Evolutionary conservation across 306 rosid genomes (phyloP).

Genomic region (Notholithocarpus densiflorus): DNA sequence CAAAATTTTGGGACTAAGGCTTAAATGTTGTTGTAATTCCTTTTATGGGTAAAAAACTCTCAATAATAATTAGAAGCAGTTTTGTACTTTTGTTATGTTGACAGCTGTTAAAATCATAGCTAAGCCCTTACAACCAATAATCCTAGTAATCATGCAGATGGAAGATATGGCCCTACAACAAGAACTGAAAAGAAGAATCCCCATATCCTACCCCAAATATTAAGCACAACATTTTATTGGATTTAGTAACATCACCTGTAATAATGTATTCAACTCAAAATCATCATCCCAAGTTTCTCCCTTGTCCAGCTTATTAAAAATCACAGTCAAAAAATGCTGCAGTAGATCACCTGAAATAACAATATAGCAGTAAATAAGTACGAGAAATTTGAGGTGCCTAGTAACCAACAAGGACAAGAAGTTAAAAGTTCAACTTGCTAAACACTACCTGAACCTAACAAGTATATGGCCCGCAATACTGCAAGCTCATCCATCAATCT

Average conservation of each 20-base stretch:
- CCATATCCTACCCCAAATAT: background rate
- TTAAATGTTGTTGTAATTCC: too few species aligned
- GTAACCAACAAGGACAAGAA: slow-evolving; percentile 9
- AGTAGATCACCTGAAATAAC: slow-evolving; percentile 79
- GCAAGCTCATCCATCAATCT: slow-evolving; percentile 96
- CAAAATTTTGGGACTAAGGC: too few species aligned
- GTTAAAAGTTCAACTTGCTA: slow-evolving; percentile 14
- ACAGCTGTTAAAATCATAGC: background rate
- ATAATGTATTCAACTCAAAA: slow-evolving; percentile 82
- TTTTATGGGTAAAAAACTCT: too few species aligned
- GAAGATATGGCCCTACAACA: background rate
- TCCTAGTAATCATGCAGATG: background rate
- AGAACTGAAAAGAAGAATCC: slow-evolving; percentile 11
- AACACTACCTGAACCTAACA: slow-evolving; percentile 89
- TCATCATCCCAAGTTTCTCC: slow-evolving; percentile 98
- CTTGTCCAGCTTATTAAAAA: slow-evolving; percentile 82
- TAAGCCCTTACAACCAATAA: background rate
- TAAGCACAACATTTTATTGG: slow-evolving; percentile 3
- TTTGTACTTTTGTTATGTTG: background rate
- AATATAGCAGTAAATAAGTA: slow-evolving; percentile 25
- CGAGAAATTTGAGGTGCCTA: slow-evolving; percentile 18
- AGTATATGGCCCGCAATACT: slow-evolving; percentile 88
- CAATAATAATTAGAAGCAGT: background rate
- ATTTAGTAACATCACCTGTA: slow-evolving; percentile 63
- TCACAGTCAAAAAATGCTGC: slow-evolving; percentile 87